Evolutionary conservation across 768 basidiomycete species (phyloP), one percentile per base, ranked within the genome.

Genomic region (Cystofilobasidium bisporidii): DNA sequence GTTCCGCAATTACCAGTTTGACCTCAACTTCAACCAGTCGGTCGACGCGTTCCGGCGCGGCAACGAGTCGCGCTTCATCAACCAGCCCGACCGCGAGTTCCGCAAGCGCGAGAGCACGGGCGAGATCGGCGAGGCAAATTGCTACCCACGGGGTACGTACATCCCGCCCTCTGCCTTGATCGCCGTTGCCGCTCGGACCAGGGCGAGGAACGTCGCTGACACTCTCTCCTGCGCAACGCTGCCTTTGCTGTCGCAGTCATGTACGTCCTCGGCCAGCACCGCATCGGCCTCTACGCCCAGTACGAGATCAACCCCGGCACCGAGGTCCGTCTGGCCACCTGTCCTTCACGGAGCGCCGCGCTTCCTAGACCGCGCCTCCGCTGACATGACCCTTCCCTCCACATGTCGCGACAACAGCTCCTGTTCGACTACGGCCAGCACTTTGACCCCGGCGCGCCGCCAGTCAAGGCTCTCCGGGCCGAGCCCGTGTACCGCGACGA

Each of bases 351-450:
- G 11, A 20, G 28, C 12, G n/a, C n/a, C n/a, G n/a, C n/a, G n/a
- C n/a, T 38, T 36, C 41, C 11, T 10, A 15, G 28, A 12, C 15
- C 60, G 4, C 12, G 22, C 38, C 18, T 2, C 43, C 5, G 24
- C 38, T 36, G 38, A 26, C 43, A n/a, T n/a, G n/a, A n/a, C n/a
- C n/a, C n/a, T n/a, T n/a, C n/a, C 26, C 40, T 61, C 9, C n/a
- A 4, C 12, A 20, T 41, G 2, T 40, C 24, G 15, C n/a, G 28
- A 24, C 20, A 22, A 22, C 48, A 67, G 61, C 57, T 68, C 0
- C 53, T 68, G 26, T 68, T 68, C 61, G 57, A 68, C 61, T 68
- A 68, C 43, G 67, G 67, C 24, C 24, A n/a, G 36, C 30, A 58
- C 10, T 68, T 68, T 38, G 28, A 63, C 40, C 41, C 58, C 17